Evolutionary conservation across 2,329 filamentous ascomycete genomes (phyloP), one percentile per base, ranked within the genome.

Genomic region (Nemania abortiva): DNA sequence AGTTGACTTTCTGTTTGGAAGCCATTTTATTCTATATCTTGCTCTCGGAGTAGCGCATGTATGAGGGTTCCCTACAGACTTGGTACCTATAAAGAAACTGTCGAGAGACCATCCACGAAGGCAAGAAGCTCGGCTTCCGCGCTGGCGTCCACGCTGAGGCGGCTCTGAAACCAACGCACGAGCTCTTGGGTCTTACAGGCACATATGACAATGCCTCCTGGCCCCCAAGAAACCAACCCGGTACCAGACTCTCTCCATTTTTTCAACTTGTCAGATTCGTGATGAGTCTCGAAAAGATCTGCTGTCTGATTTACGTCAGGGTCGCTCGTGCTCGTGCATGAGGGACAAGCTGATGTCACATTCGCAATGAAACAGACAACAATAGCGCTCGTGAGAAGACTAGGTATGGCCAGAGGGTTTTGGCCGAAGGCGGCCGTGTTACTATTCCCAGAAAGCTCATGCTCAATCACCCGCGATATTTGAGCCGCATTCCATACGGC

Each of bases 401-500:
- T 15, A 6, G 54, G 29, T 20, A 56, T 56, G 18, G 34, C 54
- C 4, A 39, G 31, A 3, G 54, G 54, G 18, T 56, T 56, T 9
- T 52, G 49, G n/a, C 18, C 31, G n/a, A 7, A 39, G 1, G 6
- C 15, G 29, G 31, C 7, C 3, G 27, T 42, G 37, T 42, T 42
- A 5, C 29, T 27, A 11, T 20, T 20, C 11, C 27, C 7, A 6
- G 24, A n/a, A 6, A 54, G 11, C 27, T 54, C 52, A 13, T n/a
- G 27, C 27, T 31, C 52, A 15, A 42, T 42, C 1, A 54, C 52
- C 10, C 54, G 29, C 6, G 31, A 56, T 18, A 56, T 56, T 20
- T 56, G 54, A 10, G 54, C 54, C 2, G 54, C 54, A 31, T 56
- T 39, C 31, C n/a, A 42, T 20, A 42, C 18, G 18, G 54, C n/a